These are phyloP conservation scores for Gloeophyllum trabeum DNA, from an alignment of 768 basidiomycete genomes.

Conservation along the genomic window DNA sequence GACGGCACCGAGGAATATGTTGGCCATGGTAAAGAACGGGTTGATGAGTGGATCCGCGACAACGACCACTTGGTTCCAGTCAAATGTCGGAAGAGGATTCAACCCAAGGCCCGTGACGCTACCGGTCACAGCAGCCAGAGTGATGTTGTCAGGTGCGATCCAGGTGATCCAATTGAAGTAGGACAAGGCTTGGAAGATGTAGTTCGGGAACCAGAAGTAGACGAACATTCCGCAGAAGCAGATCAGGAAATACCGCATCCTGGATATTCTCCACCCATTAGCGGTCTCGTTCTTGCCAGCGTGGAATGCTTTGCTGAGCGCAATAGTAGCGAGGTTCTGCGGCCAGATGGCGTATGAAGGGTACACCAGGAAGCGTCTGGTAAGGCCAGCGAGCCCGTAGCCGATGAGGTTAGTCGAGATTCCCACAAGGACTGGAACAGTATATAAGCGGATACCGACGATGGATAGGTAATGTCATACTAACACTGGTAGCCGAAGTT, in stretches of 20 bases:
- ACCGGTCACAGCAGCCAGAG: conserved; percentile 14
- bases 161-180: conserved; percentile 11
- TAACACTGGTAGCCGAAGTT: conserved; percentile 9
- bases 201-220: conserved; percentile 22
- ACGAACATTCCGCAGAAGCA: neutral
- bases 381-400: conserved; percentile 16
- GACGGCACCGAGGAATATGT: conserved; percentile 17
- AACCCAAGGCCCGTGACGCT: conserved; percentile 22
- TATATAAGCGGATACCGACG: conserved; percentile 4
- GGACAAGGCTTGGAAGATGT: conserved; percentile 14
- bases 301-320: neutral
- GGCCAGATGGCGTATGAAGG: conserved; percentile 15
- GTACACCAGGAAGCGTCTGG: neutral
- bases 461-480: conserved; percentile 16
- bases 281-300: neutral
- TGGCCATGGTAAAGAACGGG: conserved; percentile 24
- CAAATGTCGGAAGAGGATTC: conserved; percentile 23
- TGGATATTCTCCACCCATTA: neutral
- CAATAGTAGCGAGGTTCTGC: conserved; percentile 3
- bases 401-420: conserved; percentile 9
- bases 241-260: neutral
- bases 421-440: conserved; percentile 14
- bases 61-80: conserved; percentile 20
- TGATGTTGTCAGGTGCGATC: conserved; percentile 25
- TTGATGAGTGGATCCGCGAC: conserved; percentile 17